Conservation (phyloP, 176 grass and related monocot species). For the Aegilops bicornis region DNA sequence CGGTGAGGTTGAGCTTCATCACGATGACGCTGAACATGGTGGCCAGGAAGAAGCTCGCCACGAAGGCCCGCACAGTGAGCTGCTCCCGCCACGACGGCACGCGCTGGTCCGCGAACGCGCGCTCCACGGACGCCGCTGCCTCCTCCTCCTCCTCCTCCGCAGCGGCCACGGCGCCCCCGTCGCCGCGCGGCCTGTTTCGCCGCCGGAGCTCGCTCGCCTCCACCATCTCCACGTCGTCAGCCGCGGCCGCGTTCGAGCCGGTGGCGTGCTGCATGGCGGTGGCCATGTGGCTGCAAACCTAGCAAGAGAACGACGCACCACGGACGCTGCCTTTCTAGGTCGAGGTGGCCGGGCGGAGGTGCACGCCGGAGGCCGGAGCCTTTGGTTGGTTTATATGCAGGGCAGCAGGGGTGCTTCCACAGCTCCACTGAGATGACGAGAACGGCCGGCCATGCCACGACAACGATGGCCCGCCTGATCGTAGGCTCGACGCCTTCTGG, state of each 20-base stretch:
- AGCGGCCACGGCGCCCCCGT: not conserved
- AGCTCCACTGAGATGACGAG: no score
- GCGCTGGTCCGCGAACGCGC: conserved; percentile 34
- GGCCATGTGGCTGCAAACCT: conserved; percentile 6
- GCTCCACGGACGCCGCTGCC: conserved; percentile 30
- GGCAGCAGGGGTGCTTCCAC: not conserved
- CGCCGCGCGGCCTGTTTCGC: not conserved
- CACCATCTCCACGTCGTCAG: conserved; percentile 33
- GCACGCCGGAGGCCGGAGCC: not conserved
- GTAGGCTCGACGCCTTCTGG: not conserved
- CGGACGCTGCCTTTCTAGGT: not conserved
- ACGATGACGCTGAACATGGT: conserved; percentile 77
- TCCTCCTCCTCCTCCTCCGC: not conserved
- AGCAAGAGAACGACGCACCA: not conserved
- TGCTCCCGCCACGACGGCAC: conserved; percentile 73
- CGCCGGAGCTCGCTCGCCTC: conserved; percentile 39
- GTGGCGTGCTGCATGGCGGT: not conserved
- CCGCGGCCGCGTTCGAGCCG: conserved; percentile 21
- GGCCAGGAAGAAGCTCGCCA: conserved; percentile 64
- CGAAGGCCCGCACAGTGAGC: conserved; percentile 69
- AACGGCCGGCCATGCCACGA: not conserved
- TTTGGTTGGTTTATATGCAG: not conserved
- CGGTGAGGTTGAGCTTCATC: conserved; percentile 91
- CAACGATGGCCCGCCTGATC: not conserved
- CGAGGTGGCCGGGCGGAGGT: not conserved